Evolutionary conservation across 441 rosid species (phyloP).

Genomic region (Brassica balearica): DNA sequence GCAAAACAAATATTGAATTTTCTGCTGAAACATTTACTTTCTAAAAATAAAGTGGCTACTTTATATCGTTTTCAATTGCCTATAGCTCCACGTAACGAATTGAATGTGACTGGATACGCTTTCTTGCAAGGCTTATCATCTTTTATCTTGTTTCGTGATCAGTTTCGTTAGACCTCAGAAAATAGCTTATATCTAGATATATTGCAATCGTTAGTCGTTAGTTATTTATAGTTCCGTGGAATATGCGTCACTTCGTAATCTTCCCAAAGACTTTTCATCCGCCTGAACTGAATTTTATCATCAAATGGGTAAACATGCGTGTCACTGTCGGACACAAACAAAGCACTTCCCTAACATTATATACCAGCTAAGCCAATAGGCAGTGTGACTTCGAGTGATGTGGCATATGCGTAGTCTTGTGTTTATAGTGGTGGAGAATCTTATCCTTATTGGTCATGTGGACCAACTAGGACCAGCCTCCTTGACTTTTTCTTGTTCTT

Average conservation of each 20-base stretch:
- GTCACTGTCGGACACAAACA: slow-evolving; percentile 24
- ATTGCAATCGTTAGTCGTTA: slow-evolving; percentile 23
- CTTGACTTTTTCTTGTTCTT: slow-evolving; percentile 29
- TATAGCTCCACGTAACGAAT: slow-evolving; percentile 27
- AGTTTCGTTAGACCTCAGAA: slow-evolving; percentile 13
- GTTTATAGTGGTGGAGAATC: slow-evolving; percentile 36
- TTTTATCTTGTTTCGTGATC: slow-evolving; percentile 24
- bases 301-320: slow-evolving; percentile 7
- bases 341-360: slow-evolving; percentile 21
- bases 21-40: not conserved
- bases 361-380: slow-evolving; percentile 43
- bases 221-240: slow-evolving; percentile 32
- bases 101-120: slow-evolving; percentile 34
- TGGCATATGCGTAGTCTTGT: slow-evolving; percentile 37
- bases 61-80: slow-evolving; percentile 26
- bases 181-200: slow-evolving; percentile 22
- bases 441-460: slow-evolving; percentile 46
- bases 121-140: slow-evolving; percentile 32
- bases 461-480: slow-evolving; percentile 38
- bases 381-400: slow-evolving; percentile 24
- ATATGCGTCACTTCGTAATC: slow-evolving; percentile 33
- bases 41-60: slow-evolving; percentile 31
- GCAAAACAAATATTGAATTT: not conserved
- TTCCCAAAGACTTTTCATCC: slow-evolving; percentile 19
- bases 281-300: not conserved